phyloP scores from a whole-genome alignment of 768 basidiomycete genomes.

The Tricholoma sp. region DNA sequence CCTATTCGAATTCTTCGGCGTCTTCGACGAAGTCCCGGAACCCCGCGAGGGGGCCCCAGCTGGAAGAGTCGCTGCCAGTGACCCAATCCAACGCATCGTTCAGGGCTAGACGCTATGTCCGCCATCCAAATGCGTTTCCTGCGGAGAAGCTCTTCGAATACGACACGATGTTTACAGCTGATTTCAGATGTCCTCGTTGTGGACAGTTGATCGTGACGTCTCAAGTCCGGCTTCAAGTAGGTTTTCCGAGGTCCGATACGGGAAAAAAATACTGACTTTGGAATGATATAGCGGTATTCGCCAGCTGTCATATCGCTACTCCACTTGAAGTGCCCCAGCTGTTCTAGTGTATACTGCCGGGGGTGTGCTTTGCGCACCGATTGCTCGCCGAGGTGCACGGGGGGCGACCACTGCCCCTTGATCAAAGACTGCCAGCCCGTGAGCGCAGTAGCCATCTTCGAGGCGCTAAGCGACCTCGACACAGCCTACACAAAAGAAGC shows the following conservation, averaged over 20 bases:
- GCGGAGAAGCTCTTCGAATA: not conserved
- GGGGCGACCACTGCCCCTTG: slow-evolving; percentile 23
- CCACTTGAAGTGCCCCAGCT: slow-evolving; percentile 10
- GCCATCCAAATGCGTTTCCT: not conserved
- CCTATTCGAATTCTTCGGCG: not conserved
- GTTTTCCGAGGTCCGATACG: too few relatives aligned
- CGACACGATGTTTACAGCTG: not conserved
- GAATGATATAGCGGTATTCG: not conserved
- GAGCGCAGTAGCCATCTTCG: slow-evolving; percentile 28
- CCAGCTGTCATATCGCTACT: slow-evolving; percentile 15
- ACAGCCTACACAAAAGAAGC: slow-evolving; percentile 21
- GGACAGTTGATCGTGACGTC: not conserved
- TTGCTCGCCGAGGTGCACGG: slow-evolving; percentile 21
- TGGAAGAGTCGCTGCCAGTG: not conserved
- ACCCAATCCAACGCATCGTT: not conserved
- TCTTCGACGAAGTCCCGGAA: not conserved
- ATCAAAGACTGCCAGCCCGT: slow-evolving; percentile 26
- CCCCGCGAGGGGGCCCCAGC: not conserved
- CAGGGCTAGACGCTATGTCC: not conserved
- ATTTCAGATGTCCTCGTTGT: not conserved
- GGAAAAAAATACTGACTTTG: too few relatives aligned
- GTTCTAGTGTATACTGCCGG: slow-evolving; percentile 26
- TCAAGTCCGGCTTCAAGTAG: not conserved
- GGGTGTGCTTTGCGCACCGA: slow-evolving; percentile 25
- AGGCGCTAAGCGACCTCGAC: slow-evolving; percentile 29